These are phyloP conservation scores for Alternaria brassicae DNA, from an alignment of 2,329 filamentous ascomycete species.

Conservation along the genomic window DNA sequence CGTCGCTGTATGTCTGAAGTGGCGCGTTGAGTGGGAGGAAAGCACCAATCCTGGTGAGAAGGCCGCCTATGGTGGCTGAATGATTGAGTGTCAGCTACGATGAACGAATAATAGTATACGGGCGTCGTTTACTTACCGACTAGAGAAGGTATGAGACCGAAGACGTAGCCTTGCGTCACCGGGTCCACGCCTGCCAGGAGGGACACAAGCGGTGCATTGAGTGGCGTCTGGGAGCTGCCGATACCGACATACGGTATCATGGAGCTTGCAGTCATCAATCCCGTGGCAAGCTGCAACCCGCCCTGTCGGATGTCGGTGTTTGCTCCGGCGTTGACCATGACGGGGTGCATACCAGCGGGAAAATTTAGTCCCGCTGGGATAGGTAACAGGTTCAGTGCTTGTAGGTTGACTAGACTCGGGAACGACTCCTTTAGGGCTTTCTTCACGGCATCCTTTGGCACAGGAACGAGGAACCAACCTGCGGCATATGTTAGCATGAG, in stretches of 20 bases:
- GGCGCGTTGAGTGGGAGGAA: conserved; percentile 11
- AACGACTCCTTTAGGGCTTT: conserved; percentile 12
- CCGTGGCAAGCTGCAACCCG: conserved; percentile 7
- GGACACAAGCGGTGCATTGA: conserved; percentile 9
- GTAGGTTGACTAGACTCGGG: conserved; percentile 4
- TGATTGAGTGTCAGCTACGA: not conserved
- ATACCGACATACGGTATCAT: conserved; percentile 13
- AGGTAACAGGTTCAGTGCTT: conserved; percentile 2
- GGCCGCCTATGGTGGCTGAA: conserved; percentile 11
- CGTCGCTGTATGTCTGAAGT: conserved; percentile 7
- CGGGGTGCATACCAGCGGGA: conserved; percentile 11
- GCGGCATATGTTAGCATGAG: not conserved
- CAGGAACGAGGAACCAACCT: conserved; percentile 16
- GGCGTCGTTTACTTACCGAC: conserved; percentile 1
- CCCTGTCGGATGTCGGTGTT: conserved; percentile 14
- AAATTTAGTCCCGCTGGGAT: conserved; percentile 5
- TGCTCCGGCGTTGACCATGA: conserved; percentile 3
- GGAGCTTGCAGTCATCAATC: conserved; percentile 4
- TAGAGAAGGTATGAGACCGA: conserved; percentile 7
- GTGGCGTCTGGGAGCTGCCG: conserved; percentile 4
- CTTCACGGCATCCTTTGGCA: conserved; percentile 11
- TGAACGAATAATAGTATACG: not conserved
- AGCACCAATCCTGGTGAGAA: conserved; percentile 10
- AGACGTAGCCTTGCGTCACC: conserved; percentile 4
- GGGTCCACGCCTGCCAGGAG: conserved; percentile 11